Base-by-base conservation (phyloP, 164 flowering plant species). In the Buxus sempervirens region DNA sequence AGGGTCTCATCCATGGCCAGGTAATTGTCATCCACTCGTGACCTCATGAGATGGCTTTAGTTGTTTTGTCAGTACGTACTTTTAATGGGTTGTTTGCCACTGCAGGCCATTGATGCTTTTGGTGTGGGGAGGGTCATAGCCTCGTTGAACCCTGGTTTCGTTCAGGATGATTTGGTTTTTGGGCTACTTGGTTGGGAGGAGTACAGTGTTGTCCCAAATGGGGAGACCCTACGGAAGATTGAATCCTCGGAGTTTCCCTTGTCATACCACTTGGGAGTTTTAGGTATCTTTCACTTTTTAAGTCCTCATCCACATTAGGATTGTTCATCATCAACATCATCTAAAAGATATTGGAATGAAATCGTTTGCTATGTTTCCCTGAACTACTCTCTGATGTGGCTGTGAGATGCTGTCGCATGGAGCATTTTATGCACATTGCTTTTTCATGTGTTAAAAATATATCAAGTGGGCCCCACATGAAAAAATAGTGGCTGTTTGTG, bases 51-150 rank as follows among this genome's bases (percentile, higher is more conserved):
- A 41, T 41, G 12, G 5, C 45, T 41, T 41, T 5, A 41, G 5
- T 23, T 19, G 4, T 0, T 18, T 13, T 7, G 0, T 38, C 27
- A 23, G 15, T 42, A n/a, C 42, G n/a, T n/a, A 6, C 23, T 54
- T 21, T 54, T 54, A 7, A 9, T 54, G 5, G 13, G 8, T 0
- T 58, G 28, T 22, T 7, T 14, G 14, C 20, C 20, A 18, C 57
- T 54, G 20, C 80, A 91, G 90, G 76, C 58, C 20, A 78, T 91
- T 18, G 81, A 80, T 60, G 82, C 85, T 12, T 67, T 45, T 72
- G 97, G 94, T 19, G 81, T 88, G 25, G 96, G 83, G 7, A 84
- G 65, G 78, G 94, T 92, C 24, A 78, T 90, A 68, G 91, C 74
- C 0, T 90, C 97, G 8, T 83, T 70, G 19, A 73, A 85, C 58